phyloP scores from a whole-genome alignment of 2,329 filamentous ascomycete species.

The Colletotrichum siamense region DNA sequence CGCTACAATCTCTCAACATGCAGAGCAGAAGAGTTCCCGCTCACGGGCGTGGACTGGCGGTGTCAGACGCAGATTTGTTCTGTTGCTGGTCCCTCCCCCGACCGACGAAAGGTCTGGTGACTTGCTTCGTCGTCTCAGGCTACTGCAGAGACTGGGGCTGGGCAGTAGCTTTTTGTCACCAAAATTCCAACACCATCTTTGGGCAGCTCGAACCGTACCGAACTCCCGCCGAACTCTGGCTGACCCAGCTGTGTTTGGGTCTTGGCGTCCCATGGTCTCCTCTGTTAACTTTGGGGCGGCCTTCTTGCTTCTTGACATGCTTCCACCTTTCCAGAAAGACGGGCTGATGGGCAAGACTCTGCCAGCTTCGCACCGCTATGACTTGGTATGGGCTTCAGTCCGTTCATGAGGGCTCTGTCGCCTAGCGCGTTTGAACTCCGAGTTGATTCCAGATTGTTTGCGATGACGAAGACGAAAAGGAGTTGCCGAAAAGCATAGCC shows the following conservation, averaged over 20 bases:
- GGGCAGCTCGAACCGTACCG: constrained; percentile 4
- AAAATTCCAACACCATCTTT: background rate
- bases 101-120: background rate
- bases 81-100: background rate
- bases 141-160: background rate
- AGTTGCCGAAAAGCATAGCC: background rate
- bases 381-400: background rate
- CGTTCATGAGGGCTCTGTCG: background rate
- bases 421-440: background rate
- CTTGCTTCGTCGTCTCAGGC: background rate
- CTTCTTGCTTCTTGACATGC: background rate
- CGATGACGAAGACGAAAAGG: background rate
- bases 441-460: background rate
- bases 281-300: background rate
- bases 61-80: background rate
- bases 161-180: background rate
- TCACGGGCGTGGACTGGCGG: background rate
- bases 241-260: background rate
- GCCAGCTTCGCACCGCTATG: background rate
- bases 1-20: background rate
- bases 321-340: background rate
- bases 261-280: background rate
- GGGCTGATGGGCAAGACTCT: background rate
- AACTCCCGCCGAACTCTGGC: background rate
- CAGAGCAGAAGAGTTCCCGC: background rate